Conservation (phyloP, 2,329 filamentous ascomycete species). For the Endocalyx cinctus region DNA sequence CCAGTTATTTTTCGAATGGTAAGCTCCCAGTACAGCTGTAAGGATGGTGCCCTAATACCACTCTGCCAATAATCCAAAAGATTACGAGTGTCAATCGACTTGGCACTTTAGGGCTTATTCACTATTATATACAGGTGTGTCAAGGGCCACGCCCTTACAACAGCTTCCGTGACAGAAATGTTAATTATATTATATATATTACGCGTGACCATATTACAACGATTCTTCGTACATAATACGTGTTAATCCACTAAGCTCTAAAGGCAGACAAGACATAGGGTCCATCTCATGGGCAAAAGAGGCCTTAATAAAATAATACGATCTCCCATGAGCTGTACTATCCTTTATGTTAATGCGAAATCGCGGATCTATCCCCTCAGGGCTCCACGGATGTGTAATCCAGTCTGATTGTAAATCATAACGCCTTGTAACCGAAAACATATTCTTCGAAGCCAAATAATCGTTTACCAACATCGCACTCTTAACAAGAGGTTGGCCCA, state of each 20-base stretch:
- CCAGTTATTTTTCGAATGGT: too few species aligned
- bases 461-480: slow-evolving; percentile 5
- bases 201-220: too few species aligned
- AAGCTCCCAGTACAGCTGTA: too few species aligned
- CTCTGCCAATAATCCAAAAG: too few species aligned
- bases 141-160: too few species aligned
- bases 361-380: not conserved
- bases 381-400: slow-evolving; percentile 2
- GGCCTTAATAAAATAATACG: slow-evolving; percentile 6
- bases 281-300: not conserved
- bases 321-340: slow-evolving; percentile 3
- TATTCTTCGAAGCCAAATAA: slow-evolving; percentile 1
- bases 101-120: too few species aligned
- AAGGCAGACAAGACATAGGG: not conserved
- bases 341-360: slow-evolving; percentile 3
- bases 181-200: not conserved
- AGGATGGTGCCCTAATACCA: too few species aligned
- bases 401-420: not conserved
- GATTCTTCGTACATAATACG: not conserved
- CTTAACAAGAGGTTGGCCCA: slow-evolving; percentile 5
- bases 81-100: too few species aligned
- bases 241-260: not conserved
- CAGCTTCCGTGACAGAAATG: not conserved
- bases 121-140: too few species aligned
- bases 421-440: not conserved